Conservation (phyloP, 805 yeast species). For the Wickerhamiella qilinensis region DNA sequence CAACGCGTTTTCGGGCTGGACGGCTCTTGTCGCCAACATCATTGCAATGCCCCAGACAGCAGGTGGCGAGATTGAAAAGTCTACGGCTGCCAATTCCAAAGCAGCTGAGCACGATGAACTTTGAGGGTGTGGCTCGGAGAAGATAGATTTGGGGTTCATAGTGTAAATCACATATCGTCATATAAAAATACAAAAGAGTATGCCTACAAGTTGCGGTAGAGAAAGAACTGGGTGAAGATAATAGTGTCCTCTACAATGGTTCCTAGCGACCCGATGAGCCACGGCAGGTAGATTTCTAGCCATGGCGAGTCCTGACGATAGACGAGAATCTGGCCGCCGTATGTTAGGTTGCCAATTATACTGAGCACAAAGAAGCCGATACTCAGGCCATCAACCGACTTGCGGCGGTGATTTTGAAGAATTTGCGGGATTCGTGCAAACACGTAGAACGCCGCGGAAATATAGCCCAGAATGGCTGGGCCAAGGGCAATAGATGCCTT, state of each 20-base stretch:
- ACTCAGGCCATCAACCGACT: constrained; percentile 75
- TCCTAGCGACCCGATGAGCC: constrained; percentile 69
- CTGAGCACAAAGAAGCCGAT: constrained; percentile 63
- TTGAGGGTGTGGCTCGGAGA: too few relatives aligned
- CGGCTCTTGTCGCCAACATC: constrained; percentile 61
- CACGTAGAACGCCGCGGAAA: constrained; percentile 50
- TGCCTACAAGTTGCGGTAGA: constrained; percentile 26
- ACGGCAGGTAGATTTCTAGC: constrained; percentile 45
- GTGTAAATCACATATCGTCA: constrained; percentile 1
- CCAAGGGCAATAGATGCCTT: constrained; percentile 24
- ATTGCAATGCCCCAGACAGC: constrained; percentile 58
- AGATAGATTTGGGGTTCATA: too few relatives aligned
- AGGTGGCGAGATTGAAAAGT: constrained; percentile 5
- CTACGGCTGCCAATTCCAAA: constrained; percentile 10
- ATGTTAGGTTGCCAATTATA: constrained; percentile 58
- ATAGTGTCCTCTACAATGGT: constrained; percentile 55
- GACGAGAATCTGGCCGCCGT: constrained; percentile 54
- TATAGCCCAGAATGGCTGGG: constrained; percentile 55
- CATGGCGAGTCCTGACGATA: constrained; percentile 48
- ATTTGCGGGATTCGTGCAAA: constrained; percentile 79
- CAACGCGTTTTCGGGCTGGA: constrained; percentile 89
- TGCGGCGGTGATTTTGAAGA: constrained; percentile 56
- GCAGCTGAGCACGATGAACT: constrained; percentile 14
- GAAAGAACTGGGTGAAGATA: constrained; percentile 51
- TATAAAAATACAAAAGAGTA: too few relatives aligned